Percentiles rank a stretch among this genome's conserved stretches.
phyloP scores from a whole-genome alignment of 192 early-diverging fungal species.

The Endogone sp. region DNA sequence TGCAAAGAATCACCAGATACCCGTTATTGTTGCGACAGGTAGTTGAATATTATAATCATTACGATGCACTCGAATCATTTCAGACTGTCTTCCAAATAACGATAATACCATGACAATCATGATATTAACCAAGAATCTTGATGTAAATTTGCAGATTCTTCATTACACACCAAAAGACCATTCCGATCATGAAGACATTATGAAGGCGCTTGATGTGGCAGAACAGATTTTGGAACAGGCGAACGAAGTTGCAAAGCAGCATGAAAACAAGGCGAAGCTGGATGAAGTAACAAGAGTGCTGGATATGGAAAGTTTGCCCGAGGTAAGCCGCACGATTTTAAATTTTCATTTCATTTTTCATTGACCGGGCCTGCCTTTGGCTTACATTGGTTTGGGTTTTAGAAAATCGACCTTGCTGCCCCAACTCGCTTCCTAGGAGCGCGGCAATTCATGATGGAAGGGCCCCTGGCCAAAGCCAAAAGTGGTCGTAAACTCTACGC shows the following conservation, averaged over 20 bases:
- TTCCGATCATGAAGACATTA: constrained; percentile 70
- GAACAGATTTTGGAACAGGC: constrained; percentile 68
- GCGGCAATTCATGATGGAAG: constrained; percentile 67
- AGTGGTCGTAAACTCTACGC: constrained; percentile 72
- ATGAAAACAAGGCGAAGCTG: constrained; percentile 49
- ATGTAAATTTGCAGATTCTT: constrained; percentile 60
- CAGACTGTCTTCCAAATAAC: too few relatives aligned
- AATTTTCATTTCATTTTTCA: constrained; percentile 7
- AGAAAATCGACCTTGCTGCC: constrained; percentile 53
- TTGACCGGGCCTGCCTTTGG: background rate
- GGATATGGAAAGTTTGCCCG: constrained; percentile 46
- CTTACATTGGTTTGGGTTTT: constrained; percentile 5
- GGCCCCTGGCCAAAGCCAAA: constrained; percentile 67
- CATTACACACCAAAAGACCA: constrained; percentile 68
- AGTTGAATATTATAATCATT: too few relatives aligned
- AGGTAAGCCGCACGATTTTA: background rate
- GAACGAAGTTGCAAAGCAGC: constrained; percentile 78
- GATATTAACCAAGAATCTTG: too few relatives aligned
- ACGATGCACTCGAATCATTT: too few relatives aligned
- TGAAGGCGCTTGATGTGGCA: constrained; percentile 63
- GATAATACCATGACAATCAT: too few relatives aligned
- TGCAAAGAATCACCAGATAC: constrained; percentile 95
- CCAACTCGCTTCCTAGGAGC: constrained; percentile 52
- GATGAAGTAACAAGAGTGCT: constrained; percentile 53
- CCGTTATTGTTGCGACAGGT: constrained; percentile 80